phyloP scores from a whole-genome alignment of 1,284 basidiomycete species.

The Ceratobasidium sp. region DNA sequence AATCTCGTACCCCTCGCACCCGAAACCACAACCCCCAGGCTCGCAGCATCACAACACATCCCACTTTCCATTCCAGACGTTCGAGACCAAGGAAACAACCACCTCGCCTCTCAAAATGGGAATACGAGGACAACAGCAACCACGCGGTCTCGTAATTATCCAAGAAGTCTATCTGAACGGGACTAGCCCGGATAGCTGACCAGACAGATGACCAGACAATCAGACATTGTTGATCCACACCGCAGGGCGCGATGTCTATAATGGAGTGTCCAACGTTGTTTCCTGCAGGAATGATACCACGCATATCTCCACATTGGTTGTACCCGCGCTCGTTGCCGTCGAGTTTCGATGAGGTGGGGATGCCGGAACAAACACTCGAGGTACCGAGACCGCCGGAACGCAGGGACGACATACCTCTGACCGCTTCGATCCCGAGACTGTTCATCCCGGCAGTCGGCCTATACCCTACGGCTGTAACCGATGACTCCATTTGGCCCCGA shows the following conservation, averaged over 20 bases:
- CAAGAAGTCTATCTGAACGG: neutral
- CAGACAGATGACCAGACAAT: neutral
- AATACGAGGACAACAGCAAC: neutral
- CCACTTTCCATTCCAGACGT: neutral
- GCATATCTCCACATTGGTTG: neutral
- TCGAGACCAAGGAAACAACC: conserved; percentile 2
- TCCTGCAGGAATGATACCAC: neutral
- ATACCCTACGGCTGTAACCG: neutral
- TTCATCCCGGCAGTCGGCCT: neutral
- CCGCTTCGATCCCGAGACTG: neutral
- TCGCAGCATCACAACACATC: too few species aligned
- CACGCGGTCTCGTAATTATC: neutral
- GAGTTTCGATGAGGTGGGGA: too few species aligned
- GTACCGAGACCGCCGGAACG: neutral
- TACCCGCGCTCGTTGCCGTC: conserved; percentile 19
- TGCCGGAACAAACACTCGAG: neutral
- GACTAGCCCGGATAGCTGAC: neutral
- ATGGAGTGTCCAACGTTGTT: neutral
- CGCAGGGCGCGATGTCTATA: conserved; percentile 6
- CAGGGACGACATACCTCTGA: neutral
- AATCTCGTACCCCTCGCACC: too few species aligned
- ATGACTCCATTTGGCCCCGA: neutral
- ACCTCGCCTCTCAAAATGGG: conserved; percentile 2
- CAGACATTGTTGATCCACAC: neutral
- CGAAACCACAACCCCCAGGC: too few species aligned